Evolutionary conservation across 148 eudicot genomes (phyloP).

Genomic region (Vaccinium myrtillus): DNA sequence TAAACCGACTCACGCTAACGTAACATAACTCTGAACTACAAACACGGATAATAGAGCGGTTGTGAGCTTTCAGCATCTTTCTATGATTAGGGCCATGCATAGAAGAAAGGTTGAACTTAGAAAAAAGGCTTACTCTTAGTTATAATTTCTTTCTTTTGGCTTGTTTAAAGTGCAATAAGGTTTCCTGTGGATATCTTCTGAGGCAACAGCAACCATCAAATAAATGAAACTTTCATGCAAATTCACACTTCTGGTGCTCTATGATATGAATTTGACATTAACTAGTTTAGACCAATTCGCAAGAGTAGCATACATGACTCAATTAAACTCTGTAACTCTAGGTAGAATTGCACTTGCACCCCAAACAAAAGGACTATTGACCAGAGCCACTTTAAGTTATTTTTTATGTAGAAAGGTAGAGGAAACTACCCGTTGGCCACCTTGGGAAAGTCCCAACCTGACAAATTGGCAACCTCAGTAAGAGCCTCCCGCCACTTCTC

Average conservation of each 20-base stretch:
- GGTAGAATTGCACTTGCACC: not conserved
- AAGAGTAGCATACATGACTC: not conserved
- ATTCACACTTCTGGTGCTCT: not conserved
- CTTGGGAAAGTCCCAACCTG: constrained; percentile 5
- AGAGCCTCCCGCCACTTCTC: not conserved
- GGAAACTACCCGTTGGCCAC: constrained; percentile 4
- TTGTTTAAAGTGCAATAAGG: not conserved
- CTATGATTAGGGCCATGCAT: not conserved
- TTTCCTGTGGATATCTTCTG: not conserved
- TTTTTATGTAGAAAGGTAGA: not conserved
- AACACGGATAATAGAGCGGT: not conserved
- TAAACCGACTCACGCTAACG: not conserved
- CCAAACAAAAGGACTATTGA: not conserved
- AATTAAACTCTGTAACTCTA: not conserved
- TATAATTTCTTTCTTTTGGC: not conserved
- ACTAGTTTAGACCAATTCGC: not conserved
- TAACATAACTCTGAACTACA: not conserved
- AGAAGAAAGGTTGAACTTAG: not conserved
- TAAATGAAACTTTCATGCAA: not conserved
- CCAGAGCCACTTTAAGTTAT: not conserved
- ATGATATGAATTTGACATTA: not conserved
- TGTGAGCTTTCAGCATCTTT: not conserved
- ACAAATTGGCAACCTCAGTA: not conserved
- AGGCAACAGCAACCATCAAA: not conserved
- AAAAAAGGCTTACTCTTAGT: not conserved